Evolutionary conservation across 169 alveolate genomes (phyloP), one percentile per base, ranked within the genome.

Genomic region (Cystoisospora suis): DNA sequence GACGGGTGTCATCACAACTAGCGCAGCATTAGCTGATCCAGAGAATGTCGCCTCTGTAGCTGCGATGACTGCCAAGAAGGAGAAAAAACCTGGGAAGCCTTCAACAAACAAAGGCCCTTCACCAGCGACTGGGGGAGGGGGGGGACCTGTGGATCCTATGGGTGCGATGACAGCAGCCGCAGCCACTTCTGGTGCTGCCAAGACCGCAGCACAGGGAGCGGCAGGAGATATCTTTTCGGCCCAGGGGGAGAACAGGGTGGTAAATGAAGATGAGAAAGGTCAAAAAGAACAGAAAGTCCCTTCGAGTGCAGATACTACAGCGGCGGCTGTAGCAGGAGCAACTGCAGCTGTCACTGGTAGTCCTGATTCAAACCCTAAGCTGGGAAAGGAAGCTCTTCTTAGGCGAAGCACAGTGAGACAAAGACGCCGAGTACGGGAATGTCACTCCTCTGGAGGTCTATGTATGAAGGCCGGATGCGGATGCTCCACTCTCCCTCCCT

Each of bases 401-500:
- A 44, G 34, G 4, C n/a, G 77, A 65, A 65, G 77, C 56, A 72
- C 83, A 12, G 83, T 56, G 47, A 9, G 83, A 2, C 83, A 72
- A 53, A 34, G 83, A 53, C 38, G 56, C 3, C 83, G 83, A 17
- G 47, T 72, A 27, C 83, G 83, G 4, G 83, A 34, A 38, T 72
- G 83, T 40, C 56, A 17, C n/a, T 2, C 7, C 36, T 0, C 36
- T 3, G 83, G 83, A 0, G 53, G 83, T 36, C 83, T 72, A 36
- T 72, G 83, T 56, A 72, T 36, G 83, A n/a, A 53, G 12, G 83
- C 36, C 0, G 56, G 56, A 17, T 72, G 83, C 45, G 83, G 83
- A 1, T 72, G 83, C 20, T 38, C 83, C 1, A 40, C 83, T 46
- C 83, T 72, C 58, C 83, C 83, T n/a, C 83, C 83, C 38, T 34